Evolutionary conservation across 371 early-diverging fungal genomes (phyloP).

Genomic region (Mucor racemosus): DNA sequence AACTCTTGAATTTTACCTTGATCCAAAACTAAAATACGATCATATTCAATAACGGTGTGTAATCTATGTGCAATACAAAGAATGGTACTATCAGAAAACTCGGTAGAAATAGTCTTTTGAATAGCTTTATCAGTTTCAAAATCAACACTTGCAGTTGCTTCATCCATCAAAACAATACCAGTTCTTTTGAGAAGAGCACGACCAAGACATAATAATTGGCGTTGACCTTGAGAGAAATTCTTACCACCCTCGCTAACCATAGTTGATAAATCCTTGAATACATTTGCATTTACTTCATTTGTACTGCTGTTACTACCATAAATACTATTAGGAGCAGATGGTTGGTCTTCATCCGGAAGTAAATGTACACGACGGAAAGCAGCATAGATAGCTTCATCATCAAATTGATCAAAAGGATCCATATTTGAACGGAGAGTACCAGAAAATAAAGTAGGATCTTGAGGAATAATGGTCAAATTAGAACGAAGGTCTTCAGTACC

Average conservation of each 20-base stretch:
- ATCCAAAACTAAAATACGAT: constrained; percentile 51
- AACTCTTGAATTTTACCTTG: constrained; percentile 45
- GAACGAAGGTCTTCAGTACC: constrained; percentile 74
- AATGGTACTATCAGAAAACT: constrained; percentile 66
- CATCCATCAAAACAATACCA: constrained; percentile 64
- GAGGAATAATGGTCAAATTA: constrained; percentile 79
- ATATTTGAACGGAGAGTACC: constrained; percentile 74
- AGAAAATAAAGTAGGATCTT: constrained; percentile 83
- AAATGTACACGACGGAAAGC: constrained; percentile 64
- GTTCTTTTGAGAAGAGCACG: constrained; percentile 70
- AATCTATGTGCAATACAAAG: constrained; percentile 75
- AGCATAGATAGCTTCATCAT: constrained; percentile 71
- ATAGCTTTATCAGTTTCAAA: constrained; percentile 65
- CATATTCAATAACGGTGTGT: constrained; percentile 59
- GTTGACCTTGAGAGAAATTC: constrained; percentile 82
- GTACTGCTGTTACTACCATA: constrained; percentile 4
- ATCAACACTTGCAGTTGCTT: constrained; percentile 70
- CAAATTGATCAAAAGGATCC: constrained; percentile 68
- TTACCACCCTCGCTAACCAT: constrained; percentile 73
- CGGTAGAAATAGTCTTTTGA: constrained; percentile 62
- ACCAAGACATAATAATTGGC: constrained; percentile 82
- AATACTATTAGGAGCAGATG: constrained; percentile 31
- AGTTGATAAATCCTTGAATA: constrained; percentile 27
- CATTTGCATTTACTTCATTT: constrained; percentile 19
- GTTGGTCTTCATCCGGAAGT: not conserved